Percentiles rank a stretch among this genome's conserved stretches.
phyloP scores from a whole-genome alignment of 257 asterid species.

The Fraxinus excelsior region DNA sequence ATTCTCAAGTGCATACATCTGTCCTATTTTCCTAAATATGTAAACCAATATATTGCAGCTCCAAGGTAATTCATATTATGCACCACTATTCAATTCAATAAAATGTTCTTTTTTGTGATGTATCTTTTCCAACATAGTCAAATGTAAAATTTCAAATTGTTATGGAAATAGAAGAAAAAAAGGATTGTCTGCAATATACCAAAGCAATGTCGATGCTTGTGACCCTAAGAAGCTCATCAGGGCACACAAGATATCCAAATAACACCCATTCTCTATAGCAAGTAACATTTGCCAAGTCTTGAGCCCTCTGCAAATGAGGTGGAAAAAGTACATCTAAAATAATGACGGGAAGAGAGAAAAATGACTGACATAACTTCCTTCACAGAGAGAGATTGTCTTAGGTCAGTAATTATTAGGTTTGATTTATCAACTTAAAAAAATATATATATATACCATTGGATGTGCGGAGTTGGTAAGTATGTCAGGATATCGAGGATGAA shows the following conservation, averaged over 20 bases:
- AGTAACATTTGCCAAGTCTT: conserved; percentile 97
- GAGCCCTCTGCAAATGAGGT: conserved; percentile 78
- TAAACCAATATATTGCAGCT: conserved; percentile 26
- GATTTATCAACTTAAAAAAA: not conserved
- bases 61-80: conserved; percentile 19
- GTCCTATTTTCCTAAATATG: not conserved
- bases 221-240: conserved; percentile 97
- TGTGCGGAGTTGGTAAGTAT: conserved; percentile 98
- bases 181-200: conserved; percentile 49
- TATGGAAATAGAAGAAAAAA: conserved; percentile 26
- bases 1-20: not conserved
- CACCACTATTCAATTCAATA: not conserved
- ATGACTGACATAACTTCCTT: conserved; percentile 22
- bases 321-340: conserved; percentile 12
- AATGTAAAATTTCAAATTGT: conserved; percentile 15
- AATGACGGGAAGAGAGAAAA: conserved; percentile 21
- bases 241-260: conserved; percentile 96
- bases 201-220: conserved; percentile 97
- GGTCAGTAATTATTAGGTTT: conserved; percentile 9
- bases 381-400: conserved; percentile 7
- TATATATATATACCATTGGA: no score
- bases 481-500: conserved; percentile 99
- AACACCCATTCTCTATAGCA: conserved; percentile 95
- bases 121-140: not conserved
- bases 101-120: not conserved